These are phyloP conservation scores for Yarrowia sp. DNA, from an alignment of 805 yeast genomes.

Conservation along the genomic window DNA sequence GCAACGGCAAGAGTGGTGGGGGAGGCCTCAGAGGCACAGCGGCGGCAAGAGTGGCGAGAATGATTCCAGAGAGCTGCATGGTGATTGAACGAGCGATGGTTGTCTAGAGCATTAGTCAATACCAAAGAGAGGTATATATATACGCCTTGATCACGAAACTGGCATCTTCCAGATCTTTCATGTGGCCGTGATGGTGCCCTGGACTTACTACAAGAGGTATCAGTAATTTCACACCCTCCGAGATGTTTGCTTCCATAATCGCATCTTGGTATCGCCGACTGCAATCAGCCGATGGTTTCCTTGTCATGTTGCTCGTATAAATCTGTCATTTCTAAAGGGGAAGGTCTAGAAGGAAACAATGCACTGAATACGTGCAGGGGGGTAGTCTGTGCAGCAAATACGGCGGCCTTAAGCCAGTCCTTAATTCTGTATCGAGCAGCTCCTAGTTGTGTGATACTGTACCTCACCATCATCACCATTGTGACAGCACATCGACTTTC, in stretches of 20 bases:
- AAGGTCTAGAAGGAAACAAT: constrained; percentile 1
- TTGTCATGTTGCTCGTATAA: constrained; percentile 20
- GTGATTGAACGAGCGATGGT: neutral
- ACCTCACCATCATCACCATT: neutral
- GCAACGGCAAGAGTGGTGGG: constrained; percentile 25
- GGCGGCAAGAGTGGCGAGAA: constrained; percentile 20
- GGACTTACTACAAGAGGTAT: neutral
- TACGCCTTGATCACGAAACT: too few species aligned
- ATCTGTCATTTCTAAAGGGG: neutral
- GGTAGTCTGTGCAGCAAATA: neutral
- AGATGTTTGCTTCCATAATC: neutral
- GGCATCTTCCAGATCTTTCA: neutral
- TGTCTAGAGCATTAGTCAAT: neutral
- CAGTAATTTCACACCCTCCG: neutral
- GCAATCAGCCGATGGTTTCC: neutral
- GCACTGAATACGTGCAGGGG: neutral
- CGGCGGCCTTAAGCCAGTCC: neutral
- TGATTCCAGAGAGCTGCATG: constrained; percentile 21
- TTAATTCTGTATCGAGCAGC: neutral
- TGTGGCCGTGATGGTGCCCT: neutral
- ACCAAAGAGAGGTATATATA: constrained; percentile 7
- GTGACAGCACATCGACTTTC: neutral
- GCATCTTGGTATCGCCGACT: neutral
- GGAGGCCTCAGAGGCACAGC: constrained; percentile 10
- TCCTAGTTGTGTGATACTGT: neutral